Conservation (phyloP, 2,329 filamentous ascomycete species). For the Venturia oleaginea region DNA sequence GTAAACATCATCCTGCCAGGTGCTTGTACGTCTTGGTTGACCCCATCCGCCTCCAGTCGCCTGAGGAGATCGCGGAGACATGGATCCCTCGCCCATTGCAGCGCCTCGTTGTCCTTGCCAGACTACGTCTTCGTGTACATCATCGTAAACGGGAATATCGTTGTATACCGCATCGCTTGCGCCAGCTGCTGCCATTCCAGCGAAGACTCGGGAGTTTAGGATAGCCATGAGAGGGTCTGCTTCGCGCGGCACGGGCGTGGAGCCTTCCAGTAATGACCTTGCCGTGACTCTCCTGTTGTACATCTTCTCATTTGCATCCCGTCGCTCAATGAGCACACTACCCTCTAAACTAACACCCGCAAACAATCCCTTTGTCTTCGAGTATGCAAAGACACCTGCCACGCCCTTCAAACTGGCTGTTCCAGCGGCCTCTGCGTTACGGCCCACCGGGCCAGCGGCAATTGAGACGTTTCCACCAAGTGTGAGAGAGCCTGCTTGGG, state of each 20-base stretch:
- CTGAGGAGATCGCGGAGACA: conserved; percentile 37
- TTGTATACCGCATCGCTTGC: conserved; percentile 71
- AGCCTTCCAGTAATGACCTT: conserved; percentile 68
- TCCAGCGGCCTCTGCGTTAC: conserved; percentile 92
- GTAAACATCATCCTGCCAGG: conserved; percentile 70
- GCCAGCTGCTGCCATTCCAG: conserved; percentile 47
- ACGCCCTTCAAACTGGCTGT: conserved; percentile 84
- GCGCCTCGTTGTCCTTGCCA: conserved; percentile 70
- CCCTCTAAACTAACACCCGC: conserved; percentile 93
- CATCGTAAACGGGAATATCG: conserved; percentile 82
- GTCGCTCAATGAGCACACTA: conserved; percentile 83
- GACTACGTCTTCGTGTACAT: conserved; percentile 69
- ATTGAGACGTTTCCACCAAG: conserved; percentile 94
- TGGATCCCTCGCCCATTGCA: conserved; percentile 56
- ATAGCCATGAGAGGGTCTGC: conserved; percentile 78
- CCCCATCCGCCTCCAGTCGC: conserved; percentile 28
- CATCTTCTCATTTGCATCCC: conserved; percentile 94
- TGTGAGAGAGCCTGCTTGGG: conserved; percentile 82
- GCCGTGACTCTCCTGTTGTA: conserved; percentile 80
- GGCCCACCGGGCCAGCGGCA: conserved; percentile 83
- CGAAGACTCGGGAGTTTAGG: conserved; percentile 77
- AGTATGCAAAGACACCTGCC: conserved; percentile 91
- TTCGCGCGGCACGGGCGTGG: conserved; percentile 67
- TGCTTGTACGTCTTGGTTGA: conserved; percentile 45
- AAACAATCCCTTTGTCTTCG: conserved; percentile 94